Base-by-base conservation (phyloP, 2,329 filamentous ascomycete genomes). In the Fusarium burgessii region DNA sequence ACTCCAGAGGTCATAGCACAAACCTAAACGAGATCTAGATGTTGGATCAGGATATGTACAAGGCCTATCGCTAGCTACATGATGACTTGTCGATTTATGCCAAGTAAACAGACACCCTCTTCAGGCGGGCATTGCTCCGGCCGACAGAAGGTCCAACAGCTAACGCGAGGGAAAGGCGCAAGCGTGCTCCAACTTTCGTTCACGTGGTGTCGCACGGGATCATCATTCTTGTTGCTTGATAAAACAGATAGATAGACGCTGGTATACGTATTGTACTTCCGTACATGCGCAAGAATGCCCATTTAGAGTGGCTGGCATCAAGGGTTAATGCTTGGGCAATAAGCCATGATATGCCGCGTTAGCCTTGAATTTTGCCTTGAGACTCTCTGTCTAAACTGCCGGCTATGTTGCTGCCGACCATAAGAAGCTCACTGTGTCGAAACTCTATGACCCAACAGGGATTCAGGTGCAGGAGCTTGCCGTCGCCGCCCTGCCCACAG, bases 371-470 rank as follows among this genome's bases (percentile, higher is more conserved):
- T 66, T 51, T 20, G 42, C 15, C 33, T 41, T 18, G 18, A 45
- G 23, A 58, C 40, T 59, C 55, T 41, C 52, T 45, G 29, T 45
- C n/a, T 23, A 46, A 58, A 66, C 52, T 70, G 56, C 56, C 45
- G 64, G 41, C 63, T 20, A 54, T 40, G 45, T 57, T 35, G 57
- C 68, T 45, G 55, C 58, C 46, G 38, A 62, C 52, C 27, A 51
- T 42, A 29, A 29, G 45, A 62, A 36, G 60, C 59, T 69, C 65
- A 65, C 42, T 55, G 38, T 57, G 51, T 49, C 55, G 32, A 68
- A 64, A 72, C 68, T 71, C 56, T 50, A 56, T 71, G 58, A 43
- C 51, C 45, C n/a, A 68, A 45, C 68, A 71, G 55, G 64, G 68
- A 71, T 56, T 57, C 41, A 40, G 64, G 45, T 52, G 43, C 50